Evolutionary conservation across 2,329 filamentous ascomycete genomes (phyloP), one percentile per base, ranked within the genome.

Genomic region (Pseudocercospora eumusae): DNA sequence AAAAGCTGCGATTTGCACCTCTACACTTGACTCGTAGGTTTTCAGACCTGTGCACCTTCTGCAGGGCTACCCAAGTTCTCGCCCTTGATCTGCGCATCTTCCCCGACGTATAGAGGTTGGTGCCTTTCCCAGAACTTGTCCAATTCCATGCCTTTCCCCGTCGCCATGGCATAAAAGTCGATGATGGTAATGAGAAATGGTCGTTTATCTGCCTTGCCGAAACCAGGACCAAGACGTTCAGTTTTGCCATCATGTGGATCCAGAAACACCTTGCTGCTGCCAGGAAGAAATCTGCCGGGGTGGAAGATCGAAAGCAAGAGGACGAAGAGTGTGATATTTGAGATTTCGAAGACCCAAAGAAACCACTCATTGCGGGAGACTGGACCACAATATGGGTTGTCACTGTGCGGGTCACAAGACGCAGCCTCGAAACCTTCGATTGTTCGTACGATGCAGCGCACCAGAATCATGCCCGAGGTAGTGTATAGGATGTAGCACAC

Each of bases 291-390:
- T 33, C 74, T 77, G 40, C 81, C 82, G 0, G 83, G 83, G 59
- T 83, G 82, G 52, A 77, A 82, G 20, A 81, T 59, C 62, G 83
- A 83, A n/a, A 84, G 73, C 56, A 85, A 65, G 4, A 77, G 75
- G 11, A 79, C 81, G 64, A 83, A 84, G 54, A 77, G 64, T 18
- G 82, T 79, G 78, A 85, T 84, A 56, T 83, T 77, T 2, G 74
- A 69, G 4, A 77, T 78, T 66, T 85, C 83, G 61, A 85, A 83
- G 31, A 84, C 73, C 78, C 81, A 85, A 63, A 84, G 82, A 65
- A 80, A 82, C 68, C 78, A 78, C 60, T 86, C 83, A 54, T 82
- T 76, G 45, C 75, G 75, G 57, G 78, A 70, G 60, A 76, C 64
- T 68, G 69, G 65, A 54, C 74, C 73, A 61, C 75, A 70, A 70